Conservation (phyloP, 352 stramenopile species). For the Pythium coloratum region DNA sequence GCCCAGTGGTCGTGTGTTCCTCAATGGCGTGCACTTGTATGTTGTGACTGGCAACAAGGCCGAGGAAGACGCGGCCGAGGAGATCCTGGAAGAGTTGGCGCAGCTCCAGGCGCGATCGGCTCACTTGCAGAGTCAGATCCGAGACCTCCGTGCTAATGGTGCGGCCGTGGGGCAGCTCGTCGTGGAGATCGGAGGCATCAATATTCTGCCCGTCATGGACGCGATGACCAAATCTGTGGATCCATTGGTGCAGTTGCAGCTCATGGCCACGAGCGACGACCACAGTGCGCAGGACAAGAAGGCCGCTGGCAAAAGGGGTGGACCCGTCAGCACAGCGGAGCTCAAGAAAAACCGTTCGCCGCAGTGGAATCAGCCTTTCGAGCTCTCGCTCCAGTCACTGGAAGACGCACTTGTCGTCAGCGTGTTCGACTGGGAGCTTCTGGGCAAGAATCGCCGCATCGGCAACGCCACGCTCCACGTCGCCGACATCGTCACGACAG, state of each 20-base stretch:
- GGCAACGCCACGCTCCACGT: conserved; percentile 44
- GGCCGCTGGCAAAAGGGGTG: conserved; percentile 7
- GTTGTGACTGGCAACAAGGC: conserved; percentile 66
- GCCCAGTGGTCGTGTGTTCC: conserved; percentile 54
- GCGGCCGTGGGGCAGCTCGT: conserved; percentile 41
- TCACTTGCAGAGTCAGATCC: conserved; percentile 46
- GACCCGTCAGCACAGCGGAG: conserved; percentile 52
- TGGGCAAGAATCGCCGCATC: conserved; percentile 52
- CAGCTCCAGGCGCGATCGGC: conserved; percentile 36
- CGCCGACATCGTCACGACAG: conserved; percentile 49
- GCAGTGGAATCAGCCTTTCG: conserved; percentile 61
- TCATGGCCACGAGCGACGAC: conserved; percentile 10
- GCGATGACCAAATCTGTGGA: conserved; percentile 52
- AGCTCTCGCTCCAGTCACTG: conserved; percentile 50
- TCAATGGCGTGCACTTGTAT: conserved; percentile 71
- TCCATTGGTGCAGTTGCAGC: conserved; percentile 52
- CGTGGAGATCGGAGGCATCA: conserved; percentile 63
- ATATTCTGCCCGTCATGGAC: conserved; percentile 64
- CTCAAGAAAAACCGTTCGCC: conserved; percentile 63
- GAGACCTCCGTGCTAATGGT: conserved; percentile 28
- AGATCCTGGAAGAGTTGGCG: conserved; percentile 62
- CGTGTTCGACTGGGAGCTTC: conserved; percentile 56
- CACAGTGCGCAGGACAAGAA: neutral
- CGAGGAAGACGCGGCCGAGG: conserved; percentile 70
- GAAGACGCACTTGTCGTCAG: conserved; percentile 47